Evolutionary conservation across 495 filamentous ascomycete genomes (phyloP).

Genomic region (Opeltia flavorubescens): DNA sequence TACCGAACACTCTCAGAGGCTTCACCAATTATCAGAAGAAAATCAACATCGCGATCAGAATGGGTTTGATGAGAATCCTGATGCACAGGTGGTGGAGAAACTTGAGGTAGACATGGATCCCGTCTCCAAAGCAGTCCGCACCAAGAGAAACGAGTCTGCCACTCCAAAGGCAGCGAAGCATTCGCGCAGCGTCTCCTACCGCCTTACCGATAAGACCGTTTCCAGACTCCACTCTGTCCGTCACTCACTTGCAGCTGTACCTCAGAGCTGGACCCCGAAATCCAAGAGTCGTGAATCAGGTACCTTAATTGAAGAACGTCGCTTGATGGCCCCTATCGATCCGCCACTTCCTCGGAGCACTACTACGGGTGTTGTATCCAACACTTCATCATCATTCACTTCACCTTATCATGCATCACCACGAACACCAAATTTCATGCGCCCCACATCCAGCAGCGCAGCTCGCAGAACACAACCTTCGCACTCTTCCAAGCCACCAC

Average conservation of each 20-base stretch:
- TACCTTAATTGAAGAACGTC: constrained; percentile 10
- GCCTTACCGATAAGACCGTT: constrained; percentile 4
- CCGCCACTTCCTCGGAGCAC: constrained; percentile 15
- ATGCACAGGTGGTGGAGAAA: too few relatives aligned
- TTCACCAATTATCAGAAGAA: not conserved
- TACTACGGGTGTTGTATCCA: constrained; percentile 5
- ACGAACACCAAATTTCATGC: constrained; percentile 9
- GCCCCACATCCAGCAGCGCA: constrained; percentile 12
- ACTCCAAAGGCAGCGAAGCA: constrained; percentile 1
- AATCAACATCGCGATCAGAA: too few relatives aligned
- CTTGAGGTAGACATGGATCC: not conserved
- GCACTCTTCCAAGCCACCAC: not conserved
- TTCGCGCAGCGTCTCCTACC: constrained; percentile 4
- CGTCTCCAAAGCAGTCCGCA: not conserved
- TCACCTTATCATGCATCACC: constrained; percentile 5
- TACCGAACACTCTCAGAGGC: not conserved
- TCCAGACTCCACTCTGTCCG: constrained; percentile 3
- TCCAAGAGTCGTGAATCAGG: constrained; percentile 5
- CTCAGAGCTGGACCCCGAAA: not conserved
- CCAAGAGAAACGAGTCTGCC: not conserved
- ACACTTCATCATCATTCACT: not conserved
- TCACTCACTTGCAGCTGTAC: not conserved
- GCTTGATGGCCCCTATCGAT: constrained; percentile 13
- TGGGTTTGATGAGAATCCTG: too few relatives aligned
- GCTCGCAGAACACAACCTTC: not conserved